Base-by-base conservation (phyloP, 345 rosid species). In the Boechera stricta region DNA sequence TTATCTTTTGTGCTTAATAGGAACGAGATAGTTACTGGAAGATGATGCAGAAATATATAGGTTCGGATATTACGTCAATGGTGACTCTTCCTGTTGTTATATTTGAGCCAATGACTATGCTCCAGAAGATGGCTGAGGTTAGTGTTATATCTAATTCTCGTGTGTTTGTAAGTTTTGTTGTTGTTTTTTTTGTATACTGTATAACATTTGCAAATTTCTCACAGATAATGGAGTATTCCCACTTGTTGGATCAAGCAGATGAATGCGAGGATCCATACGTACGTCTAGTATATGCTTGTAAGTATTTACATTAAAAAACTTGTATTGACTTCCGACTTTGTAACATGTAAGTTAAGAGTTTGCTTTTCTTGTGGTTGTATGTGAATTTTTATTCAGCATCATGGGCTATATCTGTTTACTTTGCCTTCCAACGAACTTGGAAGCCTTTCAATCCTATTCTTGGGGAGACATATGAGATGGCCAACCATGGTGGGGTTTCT, bases 401-500 rank as follows among this genome's bases (percentile, higher is more conserved):
- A 57, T 92, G 93, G 92, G 89, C 89, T 78, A 78, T 94, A 82
- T 90, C 98, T 78, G 92, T 94, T 54, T 94, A 94, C 78, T 86
- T 74, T 82, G 95, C 92, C 48, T 85, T 64, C 79, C 97, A 89
- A 81, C 81, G 98, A 59, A 87, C 98, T 3, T 92, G 98, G 98
- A 92, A 94, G 82, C 98, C 95, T 21, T 94, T 94, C 77, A 94
- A 92, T 84, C 98, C 97, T 60, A 94, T 94, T 85, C 98, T 94
- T 70, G 97, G 98, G 4, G 98, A 94, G 81, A 92, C 98, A 33
- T 90, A 86, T 77, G 97, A 94, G 80, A 48, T 94, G 97, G 75
- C 56, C 45, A 90, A 92, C 79, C 89, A 94, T 84, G 91, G 90
- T 33, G 88, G 92, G 29, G 73, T 94, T 59, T 80, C 90, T 61